These are phyloP conservation scores for Erucastrum elatum DNA, from an alignment of 345 rosid genomes.

Conservation along the genomic window DNA sequence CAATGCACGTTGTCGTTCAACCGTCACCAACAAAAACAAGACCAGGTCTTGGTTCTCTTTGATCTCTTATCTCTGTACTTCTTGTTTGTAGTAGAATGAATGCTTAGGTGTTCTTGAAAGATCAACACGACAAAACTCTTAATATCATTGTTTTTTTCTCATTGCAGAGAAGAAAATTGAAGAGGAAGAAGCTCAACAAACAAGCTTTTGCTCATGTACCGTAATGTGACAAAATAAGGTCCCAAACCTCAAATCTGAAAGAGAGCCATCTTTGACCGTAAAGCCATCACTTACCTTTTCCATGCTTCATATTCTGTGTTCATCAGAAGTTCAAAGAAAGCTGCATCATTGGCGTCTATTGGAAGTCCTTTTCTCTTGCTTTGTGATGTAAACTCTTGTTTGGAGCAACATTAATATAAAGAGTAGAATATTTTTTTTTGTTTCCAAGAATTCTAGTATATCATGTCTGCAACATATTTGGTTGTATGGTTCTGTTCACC, in stretches of 20 bases:
- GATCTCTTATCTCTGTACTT: neutral
- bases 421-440: neutral
- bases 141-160: constrained; percentile 3
- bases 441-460: neutral
- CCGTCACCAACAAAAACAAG: constrained; percentile 69
- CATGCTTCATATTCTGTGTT: neutral
- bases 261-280: neutral
- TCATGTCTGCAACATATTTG: neutral
- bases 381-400: constrained; percentile 17
- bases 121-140: neutral
- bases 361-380: neutral
- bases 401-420: constrained; percentile 11
- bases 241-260: neutral
- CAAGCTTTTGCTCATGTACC: constrained; percentile 63
- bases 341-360: constrained; percentile 14
- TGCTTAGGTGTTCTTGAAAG: neutral
- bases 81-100: neutral
- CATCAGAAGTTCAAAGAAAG: constrained; percentile 12
- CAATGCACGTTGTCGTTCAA: constrained; percentile 97
- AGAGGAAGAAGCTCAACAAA: constrained; percentile 60
- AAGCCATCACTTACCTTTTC: neutral
- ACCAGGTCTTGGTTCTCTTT: constrained; percentile 43
- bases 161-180: constrained; percentile 76
- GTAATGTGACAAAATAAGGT: constrained; percentile 50
- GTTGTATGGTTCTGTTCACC: constrained; percentile 15